Conservation (phyloP, 108 stramenopile species). For the Aurantiochytrium sp. region DNA sequence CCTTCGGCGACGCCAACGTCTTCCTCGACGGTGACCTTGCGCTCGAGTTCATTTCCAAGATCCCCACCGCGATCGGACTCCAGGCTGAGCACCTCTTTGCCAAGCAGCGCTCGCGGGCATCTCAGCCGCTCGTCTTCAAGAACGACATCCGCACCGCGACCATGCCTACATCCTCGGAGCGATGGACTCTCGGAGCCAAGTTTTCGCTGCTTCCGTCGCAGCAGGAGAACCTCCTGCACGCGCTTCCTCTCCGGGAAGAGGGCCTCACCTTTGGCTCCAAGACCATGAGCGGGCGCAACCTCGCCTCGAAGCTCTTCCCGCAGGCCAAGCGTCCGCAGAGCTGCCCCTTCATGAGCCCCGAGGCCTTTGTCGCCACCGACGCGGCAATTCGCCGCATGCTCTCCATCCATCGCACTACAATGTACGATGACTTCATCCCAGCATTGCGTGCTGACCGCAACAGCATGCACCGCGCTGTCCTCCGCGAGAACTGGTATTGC, state of each 20-base stretch:
- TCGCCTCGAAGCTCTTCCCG: neutral
- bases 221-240: neutral
- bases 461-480: neutral
- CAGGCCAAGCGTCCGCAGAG: neutral
- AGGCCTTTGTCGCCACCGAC: constrained; percentile 14
- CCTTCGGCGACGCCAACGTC: constrained; percentile 15
- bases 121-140: neutral
- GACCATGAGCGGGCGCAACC: neutral
- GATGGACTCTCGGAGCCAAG: neutral
- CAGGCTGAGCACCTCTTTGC: neutral
- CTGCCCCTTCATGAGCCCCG: neutral
- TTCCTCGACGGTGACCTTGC: neutral
- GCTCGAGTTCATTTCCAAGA: neutral
- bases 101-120: neutral
- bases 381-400: constrained; percentile 3
- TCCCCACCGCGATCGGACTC: neutral
- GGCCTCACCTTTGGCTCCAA: neutral
- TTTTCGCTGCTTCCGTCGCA: neutral
- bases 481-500: constrained; percentile 14
- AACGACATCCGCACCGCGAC: neutral
- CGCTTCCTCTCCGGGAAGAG: neutral
- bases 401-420: neutral
- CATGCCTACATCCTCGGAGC: neutral
- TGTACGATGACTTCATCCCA: constrained; percentile 9
- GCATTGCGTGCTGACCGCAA: neutral